Percentiles rank a stretch among this genome's conserved stretches.
Evolutionary conservation across 2,329 filamentous ascomycete genomes (phyloP).

Genomic region (Trichoderma citrinoviride): DNA sequence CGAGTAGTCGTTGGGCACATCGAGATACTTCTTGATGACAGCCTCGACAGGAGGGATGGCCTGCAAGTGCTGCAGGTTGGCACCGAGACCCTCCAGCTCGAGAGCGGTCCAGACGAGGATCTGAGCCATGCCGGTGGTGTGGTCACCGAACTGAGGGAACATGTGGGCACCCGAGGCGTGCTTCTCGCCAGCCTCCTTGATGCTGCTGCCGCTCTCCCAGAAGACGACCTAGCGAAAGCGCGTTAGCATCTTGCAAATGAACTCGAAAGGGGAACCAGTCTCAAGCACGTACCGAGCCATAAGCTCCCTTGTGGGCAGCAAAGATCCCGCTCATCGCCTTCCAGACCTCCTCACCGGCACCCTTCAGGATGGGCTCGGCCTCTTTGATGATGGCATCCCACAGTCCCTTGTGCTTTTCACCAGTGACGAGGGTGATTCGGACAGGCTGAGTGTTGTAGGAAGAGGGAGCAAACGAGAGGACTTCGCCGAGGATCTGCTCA

Average conservation of each 20-base stretch:
- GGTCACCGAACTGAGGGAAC: conserved; percentile 73
- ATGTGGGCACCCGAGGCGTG: conserved; percentile 73
- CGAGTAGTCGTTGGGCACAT: conserved; percentile 2
- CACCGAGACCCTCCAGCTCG: conserved; percentile 78
- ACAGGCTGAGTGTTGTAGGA: conserved; percentile 89
- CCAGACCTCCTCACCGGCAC: conserved; percentile 63
- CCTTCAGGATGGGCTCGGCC: conserved; percentile 29
- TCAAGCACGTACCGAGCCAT: conserved; percentile 77
- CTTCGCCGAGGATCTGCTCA: conserved; percentile 61
- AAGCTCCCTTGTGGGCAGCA: conserved; percentile 62
- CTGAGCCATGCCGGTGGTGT: conserved; percentile 77
- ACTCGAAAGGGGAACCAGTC: too few species aligned
- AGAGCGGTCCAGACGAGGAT: conserved; percentile 77
- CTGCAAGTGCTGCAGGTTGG: conserved; percentile 93
- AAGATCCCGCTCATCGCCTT: conserved; percentile 47
- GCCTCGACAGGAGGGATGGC: conserved; percentile 78
- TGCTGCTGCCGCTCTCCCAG: conserved; percentile 71
- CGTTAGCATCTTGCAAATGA: not conserved
- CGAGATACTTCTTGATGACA: conserved; percentile 29
- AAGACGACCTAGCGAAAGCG: conserved; percentile 60
- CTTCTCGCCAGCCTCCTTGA: conserved; percentile 64
- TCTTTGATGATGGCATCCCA: conserved; percentile 69
- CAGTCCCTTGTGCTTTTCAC: conserved; percentile 80
- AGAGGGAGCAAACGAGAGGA: conserved; percentile 68
- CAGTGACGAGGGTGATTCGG: conserved; percentile 73